Base-by-base conservation (phyloP, 2,329 filamentous ascomycete genomes). In the Pseudocercospora vitis region DNA sequence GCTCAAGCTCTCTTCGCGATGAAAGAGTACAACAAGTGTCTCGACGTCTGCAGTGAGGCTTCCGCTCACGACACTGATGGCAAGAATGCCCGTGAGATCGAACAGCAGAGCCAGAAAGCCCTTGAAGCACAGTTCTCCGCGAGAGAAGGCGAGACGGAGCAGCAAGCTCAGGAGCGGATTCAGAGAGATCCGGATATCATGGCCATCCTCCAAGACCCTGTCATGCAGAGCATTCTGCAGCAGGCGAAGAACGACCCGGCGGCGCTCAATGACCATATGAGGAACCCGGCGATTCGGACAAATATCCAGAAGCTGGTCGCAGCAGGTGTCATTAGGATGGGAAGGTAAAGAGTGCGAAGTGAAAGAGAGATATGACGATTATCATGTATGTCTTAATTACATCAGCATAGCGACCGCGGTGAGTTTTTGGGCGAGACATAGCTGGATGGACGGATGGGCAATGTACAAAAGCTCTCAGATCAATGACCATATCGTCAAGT, bases 201-300 rank as follows among this genome's bases (percentile, higher is more conserved):
- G 82, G 74, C 79, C 59, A 92, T 96, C 68, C 88, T 97, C 75
- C 86, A 91, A 73, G 94, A 99, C 69, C 94, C 94, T 12, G 86
- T 99, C 69, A 97, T 99, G 92, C 91, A 99, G 76, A 88, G 87
- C 62, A 99, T 71, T 91, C 91, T 31, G 86, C 91, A 97, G 73
- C 94, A 99, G 76, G 94, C 94, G 40, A 95, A 97, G 80, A 85
- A 84, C 51, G 89, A 99, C 68, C 94, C 94, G 14, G 87, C 87
- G 45, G 94, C 94, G 40, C 82, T 99, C 59, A 87, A 95, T 71
- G 92, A 99, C 73, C 95, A 99, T 75, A 96, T 99, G 89, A 89
- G 86, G 78, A 99, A 97, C 78, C 83, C 90, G 0, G 81, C 80
- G 54, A 88, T 99, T 63, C 81, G 85, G 56, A 82, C 82, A 65